Evolutionary conservation across 345 rosid genomes (phyloP).

Genomic region (Brassica rapa): DNA sequence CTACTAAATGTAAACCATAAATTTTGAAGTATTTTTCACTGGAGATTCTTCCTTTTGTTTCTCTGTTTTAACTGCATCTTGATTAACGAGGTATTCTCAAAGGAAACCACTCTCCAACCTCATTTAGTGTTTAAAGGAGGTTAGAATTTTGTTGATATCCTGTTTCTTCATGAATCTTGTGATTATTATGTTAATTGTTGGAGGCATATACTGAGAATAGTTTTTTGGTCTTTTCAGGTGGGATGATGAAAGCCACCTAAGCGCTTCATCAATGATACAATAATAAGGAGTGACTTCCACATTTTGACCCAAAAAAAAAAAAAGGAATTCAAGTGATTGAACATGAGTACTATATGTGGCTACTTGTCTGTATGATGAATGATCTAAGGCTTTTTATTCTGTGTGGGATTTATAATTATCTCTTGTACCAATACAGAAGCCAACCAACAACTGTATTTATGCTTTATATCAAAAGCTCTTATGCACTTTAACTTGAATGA

Average conservation of each 20-base stretch:
- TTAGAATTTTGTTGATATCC: constrained; percentile 24
- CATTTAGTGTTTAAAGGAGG: constrained; percentile 64
- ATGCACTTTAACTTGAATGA: constrained; percentile 5
- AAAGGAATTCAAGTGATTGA: constrained; percentile 71
- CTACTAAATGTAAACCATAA: not conserved
- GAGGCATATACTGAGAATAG: not conserved
- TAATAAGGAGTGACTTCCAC: constrained; percentile 90
- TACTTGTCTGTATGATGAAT: constrained; percentile 33
- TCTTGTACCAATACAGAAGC: constrained; percentile 20
- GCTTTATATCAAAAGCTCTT: constrained; percentile 24
- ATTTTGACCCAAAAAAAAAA: not conserved
- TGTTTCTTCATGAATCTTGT: constrained; percentile 1
- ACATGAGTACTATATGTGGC: constrained; percentile 8
- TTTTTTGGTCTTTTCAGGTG: constrained; percentile 53
- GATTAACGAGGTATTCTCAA: no score
- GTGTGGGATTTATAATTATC: not conserved
- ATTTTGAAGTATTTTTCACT: no score
- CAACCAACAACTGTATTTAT: not conserved
- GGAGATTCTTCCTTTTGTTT: no score
- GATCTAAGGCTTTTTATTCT: constrained; percentile 10
- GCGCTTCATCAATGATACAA: constrained; percentile 97
- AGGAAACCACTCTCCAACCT: no score
- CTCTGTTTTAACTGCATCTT: no score
- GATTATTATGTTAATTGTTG: not conserved
- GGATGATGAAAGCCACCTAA: constrained; percentile 91